phyloP scores from a whole-genome alignment of 257 asterid species.

The Solanum chiquidenum region DNA sequence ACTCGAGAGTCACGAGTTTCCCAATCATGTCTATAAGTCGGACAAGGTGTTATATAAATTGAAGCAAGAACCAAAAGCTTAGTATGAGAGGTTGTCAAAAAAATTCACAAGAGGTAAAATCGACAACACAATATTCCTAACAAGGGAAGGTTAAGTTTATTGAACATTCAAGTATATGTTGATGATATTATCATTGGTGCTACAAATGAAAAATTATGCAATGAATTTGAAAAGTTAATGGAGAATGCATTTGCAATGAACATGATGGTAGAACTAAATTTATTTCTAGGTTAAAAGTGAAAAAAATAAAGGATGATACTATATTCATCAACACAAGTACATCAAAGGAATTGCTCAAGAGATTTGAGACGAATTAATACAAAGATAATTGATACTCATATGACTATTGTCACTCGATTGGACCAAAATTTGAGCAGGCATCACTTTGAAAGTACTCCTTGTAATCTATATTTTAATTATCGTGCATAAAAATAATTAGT shows the following conservation, averaged over 20 bases:
- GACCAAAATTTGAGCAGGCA: neutral
- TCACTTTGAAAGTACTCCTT: neutral
- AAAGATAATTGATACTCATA: no score
- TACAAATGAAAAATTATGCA: neutral
- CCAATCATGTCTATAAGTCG: neutral
- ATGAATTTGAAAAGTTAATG: neutral
- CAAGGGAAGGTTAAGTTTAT: no score
- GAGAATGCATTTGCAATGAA: neutral
- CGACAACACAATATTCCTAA: neutral
- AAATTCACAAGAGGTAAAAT: neutral
- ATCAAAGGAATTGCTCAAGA: neutral
- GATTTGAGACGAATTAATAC: neutral
- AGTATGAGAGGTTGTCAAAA: neutral
- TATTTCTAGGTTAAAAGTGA: neutral
- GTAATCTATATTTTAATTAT: neutral
- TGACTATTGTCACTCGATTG: neutral
- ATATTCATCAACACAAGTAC: neutral
- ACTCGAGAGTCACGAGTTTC: neutral
- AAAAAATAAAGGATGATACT: neutral
- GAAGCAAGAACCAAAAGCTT: neutral
- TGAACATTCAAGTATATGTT: neutral
- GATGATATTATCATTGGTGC: neutral
- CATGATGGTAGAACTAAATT: neutral
- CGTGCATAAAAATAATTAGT: neutral
- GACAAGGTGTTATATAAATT: neutral